These are phyloP conservation scores for Rubroboletus pulcherrimus DNA, from an alignment of 768 basidiomycete genomes.

Conservation along the genomic window DNA sequence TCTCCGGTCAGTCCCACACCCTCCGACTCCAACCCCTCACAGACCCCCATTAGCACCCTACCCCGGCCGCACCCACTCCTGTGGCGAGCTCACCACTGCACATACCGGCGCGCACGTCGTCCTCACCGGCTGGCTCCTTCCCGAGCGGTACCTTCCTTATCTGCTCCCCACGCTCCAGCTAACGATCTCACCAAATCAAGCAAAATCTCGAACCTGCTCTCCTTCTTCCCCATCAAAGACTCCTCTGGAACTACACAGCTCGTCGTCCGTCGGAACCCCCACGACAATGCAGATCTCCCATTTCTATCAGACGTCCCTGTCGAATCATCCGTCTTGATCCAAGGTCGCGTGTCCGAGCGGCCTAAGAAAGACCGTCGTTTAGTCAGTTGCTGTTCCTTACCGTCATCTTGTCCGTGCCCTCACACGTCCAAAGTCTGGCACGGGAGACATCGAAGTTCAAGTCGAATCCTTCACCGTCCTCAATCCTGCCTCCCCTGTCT, in stretches of 20 bases:
- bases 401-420: background rate
- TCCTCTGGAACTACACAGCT: conserved; percentile 76
- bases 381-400: conserved; percentile 37
- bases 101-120: conserved; percentile 59
- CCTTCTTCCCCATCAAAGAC: conserved; percentile 87
- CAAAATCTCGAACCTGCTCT: conserved; percentile 61
- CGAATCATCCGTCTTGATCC: conserved; percentile 74
- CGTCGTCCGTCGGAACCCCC: conserved; percentile 49
- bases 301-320: conserved; percentile 60
- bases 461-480: conserved; percentile 68
- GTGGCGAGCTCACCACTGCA: conserved; percentile 50
- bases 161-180: conserved; percentile 31
- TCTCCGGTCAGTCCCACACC: background rate
- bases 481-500: conserved; percentile 64
- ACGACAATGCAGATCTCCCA: conserved; percentile 26
- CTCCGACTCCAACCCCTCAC: background rate
- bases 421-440: conserved; percentile 41
- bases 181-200: conserved; percentile 43
- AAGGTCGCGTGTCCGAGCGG: conserved; percentile 67
- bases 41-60: conserved; percentile 47
- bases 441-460: conserved; percentile 79
- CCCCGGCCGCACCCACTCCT: conserved; percentile 56
- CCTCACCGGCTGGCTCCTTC: conserved; percentile 79
- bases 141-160: conserved; percentile 62
- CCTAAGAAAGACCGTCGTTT: conserved; percentile 59